Evolutionary conservation across 106 monocot genomes (phyloP), one percentile per base, ranked within the genome.

Genomic region (Acorus gramineus): DNA sequence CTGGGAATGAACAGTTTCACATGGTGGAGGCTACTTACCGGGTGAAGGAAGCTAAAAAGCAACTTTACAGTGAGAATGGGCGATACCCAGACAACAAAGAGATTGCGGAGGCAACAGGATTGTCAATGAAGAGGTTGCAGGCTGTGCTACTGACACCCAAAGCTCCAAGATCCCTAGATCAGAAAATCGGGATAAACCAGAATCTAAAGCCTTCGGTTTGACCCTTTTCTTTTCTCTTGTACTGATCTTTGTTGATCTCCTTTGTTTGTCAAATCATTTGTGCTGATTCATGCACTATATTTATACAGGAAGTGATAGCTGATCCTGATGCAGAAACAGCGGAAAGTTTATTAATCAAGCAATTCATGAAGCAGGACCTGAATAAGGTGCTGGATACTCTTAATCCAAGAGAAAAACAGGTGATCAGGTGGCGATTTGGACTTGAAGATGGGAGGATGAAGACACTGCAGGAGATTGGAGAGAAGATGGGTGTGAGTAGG

Each of bases 1-100:
- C 28, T 28, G 28, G 28, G 28, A 1, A 28, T 53, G 60, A 42
- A 61, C 71, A 95, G 95, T 80, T 85, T 44, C 80, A 84, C 78
- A 90, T 95, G 90, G 95, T 90, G 42, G 90, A 95, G 13, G 95
- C 95, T 42, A 87, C 81, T 42, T 90, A 87, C 58, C 79, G 80
- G 49, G 90, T 95, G 59, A 69, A 68, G 61, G 86, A 87, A 64
- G 90, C 90, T 6, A 86, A 68, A 52, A 90, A 87, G 57, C 82
- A 87, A 69, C 80, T 95, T 10, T 85, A 80, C 64, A 82, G 73
- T 62, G 74, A 82, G 74, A 85, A 82, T 48, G 76, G 85, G 70
- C 77, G 76, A 53, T 62, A 90, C 12, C 86, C 86, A n/a, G 70
- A 73, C 44, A 70, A 79, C 42, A 67, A 87, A 63, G 82, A 95